Evolutionary conservation across 305 asterid genomes (phyloP).

Genomic region (Fraxinus greggii): DNA sequence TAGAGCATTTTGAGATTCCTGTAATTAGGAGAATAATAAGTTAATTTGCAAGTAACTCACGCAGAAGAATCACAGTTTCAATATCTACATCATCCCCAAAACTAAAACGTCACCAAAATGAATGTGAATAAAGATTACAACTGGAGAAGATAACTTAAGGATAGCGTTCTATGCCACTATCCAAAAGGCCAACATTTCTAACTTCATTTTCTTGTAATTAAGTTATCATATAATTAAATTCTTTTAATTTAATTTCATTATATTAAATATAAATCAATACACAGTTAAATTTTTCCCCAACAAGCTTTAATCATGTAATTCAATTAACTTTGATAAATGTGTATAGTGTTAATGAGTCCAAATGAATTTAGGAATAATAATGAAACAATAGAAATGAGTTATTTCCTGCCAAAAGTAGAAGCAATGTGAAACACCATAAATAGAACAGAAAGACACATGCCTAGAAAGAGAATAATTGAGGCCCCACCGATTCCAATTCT

Average conservation of each 20-base stretch:
- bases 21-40: slow-evolving; percentile 27
- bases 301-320: background rate
- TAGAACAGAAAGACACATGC: slow-evolving; percentile 36
- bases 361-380: background rate
- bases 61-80: background rate
- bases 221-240: background rate
- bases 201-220: background rate
- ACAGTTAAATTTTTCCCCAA: background rate
- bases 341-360: background rate
- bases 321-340: background rate
- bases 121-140: background rate
- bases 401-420: slow-evolving; percentile 12
- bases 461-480: slow-evolving; percentile 41
- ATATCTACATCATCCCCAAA: background rate
- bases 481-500: slow-evolving; percentile 77
- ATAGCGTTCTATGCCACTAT: background rate
- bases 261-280: background rate
- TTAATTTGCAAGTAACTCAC: background rate
- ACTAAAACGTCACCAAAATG: background rate
- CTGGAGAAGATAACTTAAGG: background rate
- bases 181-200: background rate
- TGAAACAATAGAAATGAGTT: background rate
- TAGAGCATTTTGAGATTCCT: slow-evolving; percentile 78
- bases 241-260: background rate
- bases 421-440: slow-evolving; percentile 17